Conservation (phyloP, 352 stramenopile genomes). For the Phytophthora megakarya region DNA sequence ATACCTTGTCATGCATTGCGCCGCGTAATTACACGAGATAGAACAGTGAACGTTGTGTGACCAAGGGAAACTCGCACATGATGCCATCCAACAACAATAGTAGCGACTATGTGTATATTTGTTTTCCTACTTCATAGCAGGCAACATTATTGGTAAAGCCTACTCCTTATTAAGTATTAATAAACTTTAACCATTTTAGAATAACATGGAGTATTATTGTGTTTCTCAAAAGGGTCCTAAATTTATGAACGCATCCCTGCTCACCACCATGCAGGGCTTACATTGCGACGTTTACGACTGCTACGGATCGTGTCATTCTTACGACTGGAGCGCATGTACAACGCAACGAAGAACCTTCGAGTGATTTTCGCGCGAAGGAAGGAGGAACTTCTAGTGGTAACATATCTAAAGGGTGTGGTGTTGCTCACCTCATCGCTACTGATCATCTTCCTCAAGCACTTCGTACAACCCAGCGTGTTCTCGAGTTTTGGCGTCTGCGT, state of each 20-base stretch:
- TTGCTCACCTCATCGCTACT: constrained; percentile 63
- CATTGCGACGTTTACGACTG: constrained; percentile 59
- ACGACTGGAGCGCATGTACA: constrained; percentile 65
- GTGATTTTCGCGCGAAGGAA: constrained; percentile 63
- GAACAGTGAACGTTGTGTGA: not conserved
- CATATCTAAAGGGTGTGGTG: constrained; percentile 59
- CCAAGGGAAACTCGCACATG: too few species aligned
- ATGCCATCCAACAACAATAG: too few species aligned
- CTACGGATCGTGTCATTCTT: constrained; percentile 65
- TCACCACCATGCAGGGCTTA: constrained; percentile 43
- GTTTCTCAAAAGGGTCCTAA: too few species aligned
- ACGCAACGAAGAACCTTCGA: constrained; percentile 59
- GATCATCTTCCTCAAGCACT: constrained; percentile 71
- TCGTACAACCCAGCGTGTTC: constrained; percentile 52
- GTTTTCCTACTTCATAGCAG: too few species aligned
- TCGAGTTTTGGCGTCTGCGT: constrained; percentile 52
- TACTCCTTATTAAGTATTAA: too few species aligned
- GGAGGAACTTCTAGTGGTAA: constrained; percentile 64
- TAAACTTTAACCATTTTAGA: too few species aligned
- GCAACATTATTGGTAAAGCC: too few species aligned
- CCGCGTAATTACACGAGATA: too few species aligned
- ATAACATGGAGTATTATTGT: too few species aligned
- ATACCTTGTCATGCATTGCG: not conserved
- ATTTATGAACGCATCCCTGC: not conserved
- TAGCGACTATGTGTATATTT: too few species aligned